A percentile compares a stretch with the other conserved stretches of the same genome.
Evolutionary conservation across 139 green algal species (phyloP).

Genomic region (Mesotaenium endlicherianum): DNA sequence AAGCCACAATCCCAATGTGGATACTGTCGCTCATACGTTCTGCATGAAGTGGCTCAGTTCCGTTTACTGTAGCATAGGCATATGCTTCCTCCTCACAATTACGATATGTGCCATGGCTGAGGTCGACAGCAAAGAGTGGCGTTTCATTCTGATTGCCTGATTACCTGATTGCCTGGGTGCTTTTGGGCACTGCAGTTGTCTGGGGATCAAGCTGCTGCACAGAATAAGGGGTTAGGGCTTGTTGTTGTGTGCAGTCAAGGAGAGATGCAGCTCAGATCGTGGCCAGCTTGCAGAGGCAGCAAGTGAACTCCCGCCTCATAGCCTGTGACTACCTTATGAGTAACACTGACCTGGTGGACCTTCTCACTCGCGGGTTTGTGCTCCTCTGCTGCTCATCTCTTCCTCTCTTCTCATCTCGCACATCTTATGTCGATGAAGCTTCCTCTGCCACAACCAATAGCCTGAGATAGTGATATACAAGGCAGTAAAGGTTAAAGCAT

Average conservation of each 20-base stretch:
- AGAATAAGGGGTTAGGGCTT: not conserved
- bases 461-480: too few relatives aligned
- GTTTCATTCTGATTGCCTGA: not conserved
- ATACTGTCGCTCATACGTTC: too few relatives aligned
- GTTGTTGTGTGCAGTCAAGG: not conserved
- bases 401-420: too few relatives aligned
- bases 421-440: too few relatives aligned
- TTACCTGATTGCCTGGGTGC: not conserved
- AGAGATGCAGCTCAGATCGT: conserved; percentile 5
- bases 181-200: not conserved
- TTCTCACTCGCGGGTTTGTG: not conserved
- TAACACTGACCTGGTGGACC: conserved; percentile 6
- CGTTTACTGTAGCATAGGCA: too few relatives aligned
- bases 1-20: too few relatives aligned
- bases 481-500: too few relatives aligned
- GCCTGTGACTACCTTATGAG: not conserved
- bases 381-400: too few relatives aligned
- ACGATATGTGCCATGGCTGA: not conserved
- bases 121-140: not conserved
- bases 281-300: conserved; percentile 10
- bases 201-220: not conserved
- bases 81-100: not conserved
- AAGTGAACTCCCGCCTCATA: not conserved
- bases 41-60: too few relatives aligned
- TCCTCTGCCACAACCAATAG: too few relatives aligned